Conservation (phyloP, 352 stramenopile species). For the Phytophthora megakarya region DNA sequence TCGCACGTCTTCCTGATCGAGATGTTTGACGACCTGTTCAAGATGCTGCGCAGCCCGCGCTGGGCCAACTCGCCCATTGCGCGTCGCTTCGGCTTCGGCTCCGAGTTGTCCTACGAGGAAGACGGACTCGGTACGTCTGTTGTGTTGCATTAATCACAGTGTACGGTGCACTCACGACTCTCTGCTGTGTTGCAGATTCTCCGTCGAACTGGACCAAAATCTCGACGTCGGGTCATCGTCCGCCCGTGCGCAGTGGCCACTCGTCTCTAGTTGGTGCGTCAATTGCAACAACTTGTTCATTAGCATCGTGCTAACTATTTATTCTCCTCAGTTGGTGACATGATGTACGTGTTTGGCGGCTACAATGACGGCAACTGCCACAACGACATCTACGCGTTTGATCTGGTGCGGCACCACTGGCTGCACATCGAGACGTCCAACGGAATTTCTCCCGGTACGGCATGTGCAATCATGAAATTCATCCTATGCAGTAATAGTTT, state of each 20-base stretch:
- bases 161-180: background rate
- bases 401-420: constrained; percentile 82
- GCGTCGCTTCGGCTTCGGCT: constrained; percentile 67
- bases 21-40: constrained; percentile 79
- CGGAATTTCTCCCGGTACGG: constrained; percentile 67
- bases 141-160: background rate
- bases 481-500: too few relatives aligned
- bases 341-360: constrained; percentile 85
- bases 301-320: constrained; percentile 3
- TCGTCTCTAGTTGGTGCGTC: constrained; percentile 75
- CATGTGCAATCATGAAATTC: too few relatives aligned
- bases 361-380: constrained; percentile 89
- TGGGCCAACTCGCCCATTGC: constrained; percentile 81
- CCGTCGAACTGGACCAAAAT: constrained; percentile 81
- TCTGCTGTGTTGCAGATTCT: constrained; percentile 40
- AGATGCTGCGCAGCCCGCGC: constrained; percentile 81
- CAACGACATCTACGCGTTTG: constrained; percentile 86
- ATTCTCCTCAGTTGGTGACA: constrained; percentile 55
- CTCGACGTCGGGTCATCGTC: constrained; percentile 64
- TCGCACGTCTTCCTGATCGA: constrained; percentile 7
- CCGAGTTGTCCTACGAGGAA: constrained; percentile 67
- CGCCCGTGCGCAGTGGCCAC: constrained; percentile 78
- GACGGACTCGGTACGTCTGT: constrained; percentile 48
- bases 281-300: background rate
- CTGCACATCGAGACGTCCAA: constrained; percentile 74